Conservation (phyloP, 257 asterid genomes). For the Solanum megistacrolobum region DNA sequence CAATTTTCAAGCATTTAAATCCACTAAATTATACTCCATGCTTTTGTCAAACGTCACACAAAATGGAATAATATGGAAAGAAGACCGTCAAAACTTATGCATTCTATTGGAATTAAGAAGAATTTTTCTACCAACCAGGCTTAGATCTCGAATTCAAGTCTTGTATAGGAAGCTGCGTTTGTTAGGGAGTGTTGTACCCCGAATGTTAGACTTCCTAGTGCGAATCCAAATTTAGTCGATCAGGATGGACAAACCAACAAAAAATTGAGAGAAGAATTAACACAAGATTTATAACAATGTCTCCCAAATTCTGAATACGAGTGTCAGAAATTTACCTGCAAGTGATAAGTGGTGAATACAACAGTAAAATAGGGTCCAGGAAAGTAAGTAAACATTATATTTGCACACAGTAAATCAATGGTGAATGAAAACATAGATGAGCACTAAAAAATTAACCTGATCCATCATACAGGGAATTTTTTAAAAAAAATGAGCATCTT, state of each 20-base stretch:
- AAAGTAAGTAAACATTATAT: background rate
- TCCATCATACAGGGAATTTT: background rate
- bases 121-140: background rate
- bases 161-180: too few species aligned
- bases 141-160: background rate
- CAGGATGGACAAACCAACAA: background rate
- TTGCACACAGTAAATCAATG: background rate
- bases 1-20: too few species aligned
- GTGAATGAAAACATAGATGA: background rate
- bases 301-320: background rate
- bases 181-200: background rate
- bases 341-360: background rate
- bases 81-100: background rate
- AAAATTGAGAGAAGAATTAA: background rate
- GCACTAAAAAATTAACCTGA: background rate
- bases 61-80: background rate
- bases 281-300: background rate
- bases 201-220: too few species aligned
- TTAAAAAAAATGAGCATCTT: background rate
- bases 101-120: background rate
- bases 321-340: background rate
- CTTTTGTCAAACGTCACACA: background rate
- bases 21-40: background rate
- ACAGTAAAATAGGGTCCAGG: background rate
- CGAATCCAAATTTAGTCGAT: background rate